Evolutionary conservation across 164 flowering plant genomes (phyloP).

Genomic region (Piper betle): DNA sequence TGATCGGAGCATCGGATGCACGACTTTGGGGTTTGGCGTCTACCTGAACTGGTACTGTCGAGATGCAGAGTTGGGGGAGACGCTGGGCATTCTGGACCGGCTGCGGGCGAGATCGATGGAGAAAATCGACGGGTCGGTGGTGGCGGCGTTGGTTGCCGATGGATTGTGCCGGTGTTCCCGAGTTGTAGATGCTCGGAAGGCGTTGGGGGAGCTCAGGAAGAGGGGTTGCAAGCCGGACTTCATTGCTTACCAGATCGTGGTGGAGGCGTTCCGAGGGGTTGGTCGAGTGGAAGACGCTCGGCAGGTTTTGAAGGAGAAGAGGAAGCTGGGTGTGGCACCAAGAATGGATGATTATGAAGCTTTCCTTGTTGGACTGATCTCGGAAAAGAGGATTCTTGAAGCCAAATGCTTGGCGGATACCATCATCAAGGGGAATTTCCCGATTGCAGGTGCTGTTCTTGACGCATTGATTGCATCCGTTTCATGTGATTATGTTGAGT

Average conservation of each 20-base stretch:
- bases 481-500: constrained; percentile 36
- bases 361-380: constrained; percentile 46
- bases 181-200: constrained; percentile 35
- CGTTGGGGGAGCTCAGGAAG: constrained; percentile 55
- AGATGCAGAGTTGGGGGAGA: constrained; percentile 17
- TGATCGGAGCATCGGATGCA: constrained; percentile 26
- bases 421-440: constrained; percentile 61
- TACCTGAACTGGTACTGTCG: constrained; percentile 48
- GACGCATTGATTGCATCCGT: constrained; percentile 67
- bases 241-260: constrained; percentile 70
- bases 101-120: constrained; percentile 17
- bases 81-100: constrained; percentile 39
- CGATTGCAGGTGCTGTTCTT: constrained; percentile 61
- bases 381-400: constrained; percentile 38
- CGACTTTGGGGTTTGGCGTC: constrained; percentile 69
- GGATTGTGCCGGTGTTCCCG: constrained; percentile 51
- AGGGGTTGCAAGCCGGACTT: constrained; percentile 87
- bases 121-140: constrained; percentile 49
- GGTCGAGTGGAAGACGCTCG: constrained; percentile 38
- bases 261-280: constrained; percentile 37
- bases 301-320: constrained; percentile 62
- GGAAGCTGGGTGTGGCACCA: constrained; percentile 87
- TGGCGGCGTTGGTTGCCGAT: constrained; percentile 61
- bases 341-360: constrained; percentile 57
- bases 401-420: constrained; percentile 68